Base-by-base conservation (phyloP, 371 early-diverging fungal genomes). In the Rhizomucor miehei region DNA sequence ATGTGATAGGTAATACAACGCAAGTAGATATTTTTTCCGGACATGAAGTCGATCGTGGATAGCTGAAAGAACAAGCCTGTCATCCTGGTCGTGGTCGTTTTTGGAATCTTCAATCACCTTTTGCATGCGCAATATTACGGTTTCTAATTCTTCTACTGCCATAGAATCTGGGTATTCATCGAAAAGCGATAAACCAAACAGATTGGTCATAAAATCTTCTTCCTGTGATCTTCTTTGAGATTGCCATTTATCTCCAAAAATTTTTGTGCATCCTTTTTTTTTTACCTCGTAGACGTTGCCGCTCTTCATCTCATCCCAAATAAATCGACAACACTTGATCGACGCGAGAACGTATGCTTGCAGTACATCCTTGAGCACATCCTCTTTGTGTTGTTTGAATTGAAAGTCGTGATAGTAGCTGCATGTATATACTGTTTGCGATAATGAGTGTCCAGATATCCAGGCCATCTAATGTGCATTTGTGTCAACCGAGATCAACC, bases 351-450 rank as follows among this genome's bases (percentile, higher is more conserved):
- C 61, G 52, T 82, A 84, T 0, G 82, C 61, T 47, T 74, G 79
- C 14, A 85, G 58, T 6, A 82, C 80, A 16, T 65, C 52, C 17
- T 62, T 60, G 2, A 77, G 63, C 11, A 77, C 63, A 20, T 77
- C 69, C 1, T 54, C 5, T 37, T 38, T 44, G 41, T 23, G 8
- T 2, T 48, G 29, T 43, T 23, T 41, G 44, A 41, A 40, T 13
- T 57, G 57, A 20, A 72, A 57, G 41, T 60, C 43, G 39, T 86
- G 84, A 45, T 85, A 65, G 51, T 88, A 83, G 41, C 83, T 71
- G 62, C 88, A 89, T 1, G 88, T 86, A 65, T 80, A 87, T 1
- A 91, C 64, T 0, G 89, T 89, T 44, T 88, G 91, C 0, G 86
- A 78, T 1, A 89, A 71, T 1, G 85, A 80, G 64, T 88, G 82